These are phyloP conservation scores for Pseudoperonospora humuli DNA, from an alignment of 352 stramenopile genomes.

Conservation along the genomic window DNA sequence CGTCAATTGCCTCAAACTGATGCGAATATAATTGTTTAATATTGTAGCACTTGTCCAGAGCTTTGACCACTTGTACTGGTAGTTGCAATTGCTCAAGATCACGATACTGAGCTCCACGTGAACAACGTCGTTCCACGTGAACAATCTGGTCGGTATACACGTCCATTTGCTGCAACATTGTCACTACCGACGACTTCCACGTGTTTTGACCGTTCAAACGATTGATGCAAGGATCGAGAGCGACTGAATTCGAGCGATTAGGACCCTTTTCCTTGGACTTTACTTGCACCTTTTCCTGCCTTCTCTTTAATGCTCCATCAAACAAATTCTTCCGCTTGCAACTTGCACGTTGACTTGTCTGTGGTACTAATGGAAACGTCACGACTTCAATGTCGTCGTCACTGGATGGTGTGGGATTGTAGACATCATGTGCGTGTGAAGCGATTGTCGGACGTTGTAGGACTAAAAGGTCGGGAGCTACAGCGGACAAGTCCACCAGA, in stretches of 20 bases:
- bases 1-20: slow-evolving; percentile 85
- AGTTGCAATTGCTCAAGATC: slow-evolving; percentile 33
- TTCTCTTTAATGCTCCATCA: slow-evolving; percentile 5
- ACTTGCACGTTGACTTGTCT: slow-evolving; percentile 51
- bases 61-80: slow-evolving; percentile 23
- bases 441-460: slow-evolving; percentile 22
- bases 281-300: not conserved
- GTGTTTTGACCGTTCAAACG: slow-evolving; percentile 5
- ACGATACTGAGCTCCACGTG: slow-evolving; percentile 37
- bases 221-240: too few relatives aligned
- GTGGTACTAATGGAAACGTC: slow-evolving; percentile 47
- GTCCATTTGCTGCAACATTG: slow-evolving; percentile 41
- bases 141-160: slow-evolving; percentile 75
- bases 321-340: slow-evolving; percentile 54
- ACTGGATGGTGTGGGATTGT: slow-evolving; percentile 13
- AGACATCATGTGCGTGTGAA: slow-evolving; percentile 41
- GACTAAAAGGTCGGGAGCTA: slow-evolving; percentile 44
- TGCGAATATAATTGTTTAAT: slow-evolving; percentile 88
- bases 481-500: slow-evolving; percentile 30
- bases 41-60: slow-evolving; percentile 35
- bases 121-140: slow-evolving; percentile 54
- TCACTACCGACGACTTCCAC: slow-evolving; percentile 32
- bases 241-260: too few relatives aligned
- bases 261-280: slow-evolving; percentile 1
- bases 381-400: slow-evolving; percentile 44